A percentile compares a stretch with the other conserved stretches of the same genome.
phyloP scores from a whole-genome alignment of 495 filamentous ascomycete genomes.

The Sporormia fimetaria region DNA sequence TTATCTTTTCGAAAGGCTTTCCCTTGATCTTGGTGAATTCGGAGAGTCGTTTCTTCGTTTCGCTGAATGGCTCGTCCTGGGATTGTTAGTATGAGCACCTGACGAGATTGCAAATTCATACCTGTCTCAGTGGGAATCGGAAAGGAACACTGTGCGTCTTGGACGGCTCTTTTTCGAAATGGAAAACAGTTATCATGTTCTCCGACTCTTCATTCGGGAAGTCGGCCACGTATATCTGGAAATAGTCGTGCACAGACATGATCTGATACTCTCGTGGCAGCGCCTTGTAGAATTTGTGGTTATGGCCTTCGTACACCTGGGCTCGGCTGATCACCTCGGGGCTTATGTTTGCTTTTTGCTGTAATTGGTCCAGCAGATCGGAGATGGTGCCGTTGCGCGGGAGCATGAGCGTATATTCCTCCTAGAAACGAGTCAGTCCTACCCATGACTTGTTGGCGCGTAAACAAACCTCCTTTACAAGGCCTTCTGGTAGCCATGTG shows the following conservation, averaged over 20 bases:
- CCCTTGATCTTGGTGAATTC: constrained; percentile 89
- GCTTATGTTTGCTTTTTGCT: constrained; percentile 67
- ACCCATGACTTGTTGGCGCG: no score
- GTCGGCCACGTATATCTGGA: constrained; percentile 65
- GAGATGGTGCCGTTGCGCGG: constrained; percentile 66
- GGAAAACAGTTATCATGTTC: constrained; percentile 55
- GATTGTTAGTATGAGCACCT: constrained; percentile 6
- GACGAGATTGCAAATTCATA: constrained; percentile 35
- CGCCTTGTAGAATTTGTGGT: constrained; percentile 68
- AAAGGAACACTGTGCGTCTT: constrained; percentile 80
- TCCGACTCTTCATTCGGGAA: constrained; percentile 45
- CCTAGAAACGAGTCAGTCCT: constrained; percentile 37
- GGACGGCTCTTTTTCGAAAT: constrained; percentile 78
- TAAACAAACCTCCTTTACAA: constrained; percentile 72
- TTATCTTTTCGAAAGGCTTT: constrained; percentile 97
- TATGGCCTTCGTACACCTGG: constrained; percentile 67
- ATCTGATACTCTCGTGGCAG: constrained; percentile 53
- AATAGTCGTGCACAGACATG: constrained; percentile 70
- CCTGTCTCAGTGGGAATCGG: constrained; percentile 74
- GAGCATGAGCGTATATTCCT: constrained; percentile 67
- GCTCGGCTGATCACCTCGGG: constrained; percentile 58
- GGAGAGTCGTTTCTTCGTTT: constrained; percentile 83
- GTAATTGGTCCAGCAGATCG: constrained; percentile 61
- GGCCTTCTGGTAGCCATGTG: constrained; percentile 76
- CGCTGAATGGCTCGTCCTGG: constrained; percentile 73